These are phyloP conservation scores for Cladophialophora immunda DNA, from an alignment of 2,329 filamentous ascomycete species.

Conservation along the genomic window DNA sequence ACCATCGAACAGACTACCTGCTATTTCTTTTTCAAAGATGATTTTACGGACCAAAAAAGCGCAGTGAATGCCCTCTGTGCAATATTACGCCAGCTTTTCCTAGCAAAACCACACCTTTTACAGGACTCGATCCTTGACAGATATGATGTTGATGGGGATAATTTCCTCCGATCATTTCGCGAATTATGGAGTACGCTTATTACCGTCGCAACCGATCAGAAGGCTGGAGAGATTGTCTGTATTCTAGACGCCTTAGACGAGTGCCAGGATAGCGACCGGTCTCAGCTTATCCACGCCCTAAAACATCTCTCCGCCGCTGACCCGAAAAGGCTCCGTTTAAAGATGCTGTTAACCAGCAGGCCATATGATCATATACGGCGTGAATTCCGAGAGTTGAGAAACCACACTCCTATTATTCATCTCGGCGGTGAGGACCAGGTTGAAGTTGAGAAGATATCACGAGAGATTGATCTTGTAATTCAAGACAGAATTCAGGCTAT, in stretches of 20 bases:
- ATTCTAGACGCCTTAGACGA: slow-evolving; percentile 34
- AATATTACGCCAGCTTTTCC: slow-evolving; percentile 51
- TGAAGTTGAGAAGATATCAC: slow-evolving; percentile 28
- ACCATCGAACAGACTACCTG: slow-evolving; percentile 39
- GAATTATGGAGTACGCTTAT: slow-evolving; percentile 28
- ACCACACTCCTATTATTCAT: slow-evolving; percentile 29
- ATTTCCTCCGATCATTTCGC: background rate
- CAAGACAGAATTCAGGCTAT: slow-evolving; percentile 31
- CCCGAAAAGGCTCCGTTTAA: slow-evolving; percentile 24
- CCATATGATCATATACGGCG: slow-evolving; percentile 42
- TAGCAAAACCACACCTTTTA: slow-evolving; percentile 41
- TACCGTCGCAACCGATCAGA: slow-evolving; percentile 2
- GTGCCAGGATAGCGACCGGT: slow-evolving; percentile 24
- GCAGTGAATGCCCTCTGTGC: slow-evolving; percentile 46
- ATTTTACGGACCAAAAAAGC: slow-evolving; percentile 44
- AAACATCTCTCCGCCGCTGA: slow-evolving; percentile 7
- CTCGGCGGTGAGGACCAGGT: slow-evolving; percentile 36
- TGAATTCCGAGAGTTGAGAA: slow-evolving; percentile 28
- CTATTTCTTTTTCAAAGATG: slow-evolving; percentile 52
- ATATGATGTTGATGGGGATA: slow-evolving; percentile 18
- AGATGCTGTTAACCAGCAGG: slow-evolving; percentile 44
- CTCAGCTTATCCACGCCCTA: slow-evolving; percentile 19
- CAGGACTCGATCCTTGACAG: slow-evolving; percentile 14
- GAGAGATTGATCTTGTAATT: slow-evolving; percentile 41
- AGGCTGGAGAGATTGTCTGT: slow-evolving; percentile 19